Base-by-base conservation (phyloP, 192 early-diverging fungal species). In the Coemansia sp. region DNA sequence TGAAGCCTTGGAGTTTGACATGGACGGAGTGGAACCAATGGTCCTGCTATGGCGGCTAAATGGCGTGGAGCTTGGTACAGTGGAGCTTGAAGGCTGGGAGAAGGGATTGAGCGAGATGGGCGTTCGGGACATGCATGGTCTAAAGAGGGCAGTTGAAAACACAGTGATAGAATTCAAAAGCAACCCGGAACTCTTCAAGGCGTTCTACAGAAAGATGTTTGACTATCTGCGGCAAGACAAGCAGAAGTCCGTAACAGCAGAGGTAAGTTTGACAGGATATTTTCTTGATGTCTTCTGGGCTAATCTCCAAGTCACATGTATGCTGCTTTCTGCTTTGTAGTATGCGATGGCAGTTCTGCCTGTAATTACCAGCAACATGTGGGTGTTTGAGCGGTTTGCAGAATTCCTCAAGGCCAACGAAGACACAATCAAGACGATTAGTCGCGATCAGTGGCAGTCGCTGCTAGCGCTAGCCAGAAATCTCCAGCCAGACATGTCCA, bases 371-470 rank as follows among this genome's bases (percentile, higher is more conserved):
- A 36, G 39, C 28, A 23, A 59, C 36, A 51, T 51, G 18, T 50
- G 55, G 62, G 38, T 66, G 59, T 58, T 76, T 54, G 26, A 49
- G 53, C 49, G 42, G 58, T 76, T 76, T 49, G 58, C 63, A 14
- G 44, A 52, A 55, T 76, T 65, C 41, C 56, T 76, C 31, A 48
- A 68, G 16, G 62, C 57, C 3, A 57, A 58, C 38, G 41, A 58
- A 41, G 53, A 57, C 16, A 54, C 16, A 20, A 31, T 66, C 54
- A 51, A 69, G 62, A 40, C 53, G 10, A 51, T 76, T 51, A 69
- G 51, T 48, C 65, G 66, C 40, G 73, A 76, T 60, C 73, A 76
- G 38, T 76, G 73, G 73, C 61, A 68, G 55, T 62, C 63, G 50
- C 47, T 76, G 54, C 56, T 69, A 51, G 66, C 64, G 43, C 56